Base-by-base conservation (phyloP, 768 basidiomycete genomes). In the Symmetrospora coprosmae region DNA sequence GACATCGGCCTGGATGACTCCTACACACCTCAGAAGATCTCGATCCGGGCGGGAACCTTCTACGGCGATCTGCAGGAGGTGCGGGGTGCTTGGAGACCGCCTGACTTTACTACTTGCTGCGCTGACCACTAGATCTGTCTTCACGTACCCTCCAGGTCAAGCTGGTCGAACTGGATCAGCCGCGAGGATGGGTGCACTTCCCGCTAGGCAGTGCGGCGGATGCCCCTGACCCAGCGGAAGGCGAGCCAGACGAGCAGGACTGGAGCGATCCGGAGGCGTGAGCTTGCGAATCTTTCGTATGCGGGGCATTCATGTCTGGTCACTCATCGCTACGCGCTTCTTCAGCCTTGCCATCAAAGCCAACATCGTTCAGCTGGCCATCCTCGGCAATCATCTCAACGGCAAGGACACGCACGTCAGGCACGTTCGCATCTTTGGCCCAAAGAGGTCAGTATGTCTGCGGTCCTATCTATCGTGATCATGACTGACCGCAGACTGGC, bases 351-450 rank as follows among this genome's bases (percentile, higher is more conserved):
- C 48, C 50, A 45, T 64, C 38, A 34, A 35, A 17, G 58, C 59
- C 1, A 90, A 92, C 68, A 81, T 96, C 9, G 73, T 99, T 2
- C 89, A 97, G 71, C 78, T 97, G 40, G 83, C 91, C 61, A 80
- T 99, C 48, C 77, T 89, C 14, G 82, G 85, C 21, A 99, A 97
- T 70, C 90, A 97, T 70, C 85, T 94, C 83, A 96, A 91, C 67
- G 94, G 94, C 5, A 97, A 97, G 71, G 94, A 99, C 73, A 97
- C 94, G 8, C 94, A 99, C 74, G 86, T 99, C 17, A 81, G 94
- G 13, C 91, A 92, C 2, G 73, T 97, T 38, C 81, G 78, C 34
- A 78, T 96, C n/a, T 80, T 88, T 53, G 92, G 89, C 0, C 86
- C 88, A 2, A 72, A 81, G 6, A 85, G 84, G 91, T 91, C 70